phyloP scores from a whole-genome alignment of 352 stramenopile genomes.

The Phytopythium litorale region DNA sequence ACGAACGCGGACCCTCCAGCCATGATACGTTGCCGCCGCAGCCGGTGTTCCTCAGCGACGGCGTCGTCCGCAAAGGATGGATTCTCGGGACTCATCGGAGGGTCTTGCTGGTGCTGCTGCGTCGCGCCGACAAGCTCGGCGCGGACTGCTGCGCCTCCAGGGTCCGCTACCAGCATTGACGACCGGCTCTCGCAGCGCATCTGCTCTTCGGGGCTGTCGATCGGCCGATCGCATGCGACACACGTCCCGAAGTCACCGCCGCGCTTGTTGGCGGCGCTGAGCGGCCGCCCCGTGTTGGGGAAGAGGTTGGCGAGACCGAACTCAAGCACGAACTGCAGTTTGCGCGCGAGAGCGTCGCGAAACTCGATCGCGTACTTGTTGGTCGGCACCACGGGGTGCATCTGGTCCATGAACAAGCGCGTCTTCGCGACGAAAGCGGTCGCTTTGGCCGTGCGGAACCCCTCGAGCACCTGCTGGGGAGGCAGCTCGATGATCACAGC shows the following conservation, averaged over 20 bases:
- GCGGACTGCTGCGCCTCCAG: neutral
- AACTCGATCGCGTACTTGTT: slow-evolving; percentile 38
- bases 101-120: neutral
- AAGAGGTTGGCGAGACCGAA: slow-evolving; percentile 66
- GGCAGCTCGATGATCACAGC: slow-evolving; percentile 40
- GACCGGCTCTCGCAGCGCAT: neutral
- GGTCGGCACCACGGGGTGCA: slow-evolving; percentile 34
- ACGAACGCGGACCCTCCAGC: slow-evolving; percentile 11
- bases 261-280: slow-evolving; percentile 23
- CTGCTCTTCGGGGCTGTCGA: slow-evolving; percentile 26
- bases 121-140: neutral
- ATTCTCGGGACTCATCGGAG: neutral
- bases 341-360: slow-evolving; percentile 41
- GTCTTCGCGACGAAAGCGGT: slow-evolving; percentile 34
- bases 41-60: slow-evolving; percentile 26
- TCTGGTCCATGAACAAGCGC: slow-evolving; percentile 39
- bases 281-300: slow-evolving; percentile 34
- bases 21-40: slow-evolving; percentile 24
- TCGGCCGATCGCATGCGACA: slow-evolving; percentile 58
- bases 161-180: neutral
- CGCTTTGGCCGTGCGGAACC: slow-evolving; percentile 42
- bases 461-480: slow-evolving; percentile 40
- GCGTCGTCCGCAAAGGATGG: slow-evolving; percentile 13
- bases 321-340: slow-evolving; percentile 44
- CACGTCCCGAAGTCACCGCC: slow-evolving; percentile 40